Evolutionary conservation across 2,329 filamentous ascomycete genomes (phyloP).

Genomic region (Colletotrichum siamense): DNA sequence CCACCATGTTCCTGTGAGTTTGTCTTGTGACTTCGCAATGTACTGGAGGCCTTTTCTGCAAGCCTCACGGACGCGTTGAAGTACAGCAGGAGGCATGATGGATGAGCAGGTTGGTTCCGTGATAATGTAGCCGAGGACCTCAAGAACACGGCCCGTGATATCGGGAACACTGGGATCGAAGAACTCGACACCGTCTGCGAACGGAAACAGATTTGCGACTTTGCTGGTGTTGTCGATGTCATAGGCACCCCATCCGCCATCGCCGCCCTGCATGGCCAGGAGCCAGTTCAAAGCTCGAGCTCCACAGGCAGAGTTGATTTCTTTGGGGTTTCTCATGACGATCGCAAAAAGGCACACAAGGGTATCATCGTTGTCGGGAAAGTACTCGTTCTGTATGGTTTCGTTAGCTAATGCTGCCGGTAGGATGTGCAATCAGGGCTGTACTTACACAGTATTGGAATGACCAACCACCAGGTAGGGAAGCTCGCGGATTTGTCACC

Average conservation of each 20-base stretch:
- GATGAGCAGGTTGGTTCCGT: not conserved
- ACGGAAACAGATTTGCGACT: not conserved
- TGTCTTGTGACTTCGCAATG: not conserved
- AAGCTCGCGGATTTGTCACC: not conserved
- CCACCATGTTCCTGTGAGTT: not conserved
- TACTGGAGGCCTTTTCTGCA: not conserved
- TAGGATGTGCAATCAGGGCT: fast-evolving
- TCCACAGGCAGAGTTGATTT: not conserved
- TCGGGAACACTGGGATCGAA: slow-evolving; percentile 4
- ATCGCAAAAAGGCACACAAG: not conserved
- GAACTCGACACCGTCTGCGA: slow-evolving; percentile 1
- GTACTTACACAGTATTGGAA: not conserved
- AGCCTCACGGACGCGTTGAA: not conserved
- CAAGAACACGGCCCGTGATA: not conserved
- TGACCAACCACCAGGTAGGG: not conserved
- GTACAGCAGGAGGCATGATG: not conserved
- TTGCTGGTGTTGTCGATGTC: not conserved
- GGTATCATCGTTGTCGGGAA: slow-evolving; percentile 7
- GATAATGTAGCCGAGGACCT: not conserved
- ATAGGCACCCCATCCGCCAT: slow-evolving; percentile 7
- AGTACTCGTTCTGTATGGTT: not conserved
- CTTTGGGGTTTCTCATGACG: not conserved
- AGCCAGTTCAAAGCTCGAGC: not conserved
- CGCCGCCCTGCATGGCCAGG: not conserved
- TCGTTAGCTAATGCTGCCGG: not conserved